Evolutionary conservation across 805 yeast species (phyloP).

Genomic region (Ogataea pilisensis): DNA sequence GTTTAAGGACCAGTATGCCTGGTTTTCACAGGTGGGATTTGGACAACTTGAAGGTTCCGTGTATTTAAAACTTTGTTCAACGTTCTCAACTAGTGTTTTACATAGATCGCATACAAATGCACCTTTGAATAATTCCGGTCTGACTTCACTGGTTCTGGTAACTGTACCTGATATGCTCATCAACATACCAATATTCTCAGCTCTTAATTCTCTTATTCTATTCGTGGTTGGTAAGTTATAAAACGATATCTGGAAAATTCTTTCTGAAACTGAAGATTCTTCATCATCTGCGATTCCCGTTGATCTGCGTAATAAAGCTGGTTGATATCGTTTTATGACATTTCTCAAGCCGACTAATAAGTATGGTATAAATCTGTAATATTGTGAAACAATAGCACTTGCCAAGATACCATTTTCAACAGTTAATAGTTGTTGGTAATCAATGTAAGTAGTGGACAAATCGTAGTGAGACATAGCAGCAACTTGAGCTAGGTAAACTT

Average conservation of each 20-base stretch:
- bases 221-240: conserved; percentile 78
- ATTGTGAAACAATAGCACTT: conserved; percentile 84
- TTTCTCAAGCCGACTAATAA: conserved; percentile 69
- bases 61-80: conserved; percentile 88
- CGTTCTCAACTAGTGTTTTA: conserved; percentile 76
- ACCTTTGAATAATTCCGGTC: conserved; percentile 88
- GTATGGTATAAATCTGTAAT: conserved; percentile 87
- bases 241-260: conserved; percentile 85
- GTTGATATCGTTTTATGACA: conserved; percentile 71
- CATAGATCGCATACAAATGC: conserved; percentile 88
- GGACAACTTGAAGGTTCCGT: conserved; percentile 95
- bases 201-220: conserved; percentile 84
- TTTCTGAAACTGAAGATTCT: conserved; percentile 48
- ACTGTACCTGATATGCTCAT: conserved; percentile 90
- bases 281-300: conserved; percentile 38
- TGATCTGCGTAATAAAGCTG: conserved; percentile 52
- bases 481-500: conserved; percentile 71
- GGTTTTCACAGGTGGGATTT: conserved; percentile 82
- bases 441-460: conserved; percentile 74
- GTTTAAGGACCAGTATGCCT: conserved; percentile 78
- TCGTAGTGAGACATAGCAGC: conserved; percentile 77
- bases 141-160: conserved; percentile 91
- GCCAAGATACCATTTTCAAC: conserved; percentile 86
- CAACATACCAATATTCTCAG: conserved; percentile 83
- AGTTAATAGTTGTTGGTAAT: conserved; percentile 70